Base-by-base conservation (phyloP, 345 rosid species). In the Acer campestre region DNA sequence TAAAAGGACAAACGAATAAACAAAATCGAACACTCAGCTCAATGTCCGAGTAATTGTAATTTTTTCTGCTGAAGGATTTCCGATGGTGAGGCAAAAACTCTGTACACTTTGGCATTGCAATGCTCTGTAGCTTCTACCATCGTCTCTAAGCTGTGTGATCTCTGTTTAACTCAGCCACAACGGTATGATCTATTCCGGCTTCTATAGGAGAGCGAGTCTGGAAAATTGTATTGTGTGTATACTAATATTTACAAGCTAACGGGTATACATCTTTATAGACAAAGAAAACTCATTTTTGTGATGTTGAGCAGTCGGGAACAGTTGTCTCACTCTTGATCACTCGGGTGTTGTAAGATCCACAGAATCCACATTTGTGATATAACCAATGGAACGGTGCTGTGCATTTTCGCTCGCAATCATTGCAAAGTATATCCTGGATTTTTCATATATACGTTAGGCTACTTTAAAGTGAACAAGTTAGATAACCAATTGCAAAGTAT, bases 311-410 rank as follows among this genome's bases (percentile, higher is more conserved):
- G 83, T 81, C 31, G 56, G 88, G 70, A 40, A 46, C 61, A 22
- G 82, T 48, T 31, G 71, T 74, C 70, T 86, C 93, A 17, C 82
- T 77, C 82, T 81, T 91, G 82, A 93, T 90, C 67, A 93, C 92
- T 22, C 97, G 88, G n/a, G 93, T 93, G 80, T 93, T 93, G 86
- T 91, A 93, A 5, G 98, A 93, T 67, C 96, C 88, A n/a, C 96
- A 93, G 18, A 31, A 65, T 29, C 87, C 81, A 25, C 98, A 93
- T 82, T 93, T 93, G 79, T 93, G 98, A 83, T 93, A 91, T 48
- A 93, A 81, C 98, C 98, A 93, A 68, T 93, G 98, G 88, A 93
- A 93, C 61, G 75, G 76, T 48, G 94, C 78, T 0, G 80, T 85
- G 55, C 97, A 90, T 81, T 90, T 93, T 77, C 79, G 80, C 76